Evolutionary conservation across 148 eudicot genomes (phyloP), one percentile per base, ranked within the genome.

Genomic region (Rhododendron molle): DNA sequence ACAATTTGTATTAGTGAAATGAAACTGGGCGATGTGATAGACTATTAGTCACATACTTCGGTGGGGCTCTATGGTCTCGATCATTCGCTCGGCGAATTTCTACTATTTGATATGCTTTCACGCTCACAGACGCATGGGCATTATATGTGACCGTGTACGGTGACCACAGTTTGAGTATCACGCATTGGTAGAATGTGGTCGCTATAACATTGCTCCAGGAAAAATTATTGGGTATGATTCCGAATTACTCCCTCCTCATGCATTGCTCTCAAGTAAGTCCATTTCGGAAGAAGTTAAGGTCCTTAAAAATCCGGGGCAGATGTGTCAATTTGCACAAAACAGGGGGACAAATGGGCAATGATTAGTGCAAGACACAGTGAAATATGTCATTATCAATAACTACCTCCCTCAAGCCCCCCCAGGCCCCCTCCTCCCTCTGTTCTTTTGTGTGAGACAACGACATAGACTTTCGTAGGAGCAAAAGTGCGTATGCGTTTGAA

Each of bases 371-470:
- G 56, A 50, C 73, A 85, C 85, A 32, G 89, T 88, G 46, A 88
- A 82, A 85, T 76, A 85, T 77, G 80, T 83, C 80, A 81, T 62
- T 47, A 44, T 30, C 36, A 83, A 46, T 69, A 83, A 77, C 89
- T 30, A 78, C 85, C 20, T 15, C 20, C 0, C 49, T 0, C 50
- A 2, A 2, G 2, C 36, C 7, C 15, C 54, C 15, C 15, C 9
- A n/a, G n/a, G n/a, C 52, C 8, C 3, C 1, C 52, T 0, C 52
- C 47, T 8, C 49, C 1, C 50, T 47, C 52, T 1, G n/a, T 49
- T 4, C 21, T 54, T 16, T 3, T 54, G 21, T 0, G 60, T 54
- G 60, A 54, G 21, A 54, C 5, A 54, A 54, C 62, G 4, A 56
- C 21, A 10, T 5, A 56, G 62, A 56, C 62, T 56, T 56, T 56